These are phyloP conservation scores for Cystobasidium pallidum DNA, from an alignment of 1,284 basidiomycete genomes.

Conservation along the genomic window DNA sequence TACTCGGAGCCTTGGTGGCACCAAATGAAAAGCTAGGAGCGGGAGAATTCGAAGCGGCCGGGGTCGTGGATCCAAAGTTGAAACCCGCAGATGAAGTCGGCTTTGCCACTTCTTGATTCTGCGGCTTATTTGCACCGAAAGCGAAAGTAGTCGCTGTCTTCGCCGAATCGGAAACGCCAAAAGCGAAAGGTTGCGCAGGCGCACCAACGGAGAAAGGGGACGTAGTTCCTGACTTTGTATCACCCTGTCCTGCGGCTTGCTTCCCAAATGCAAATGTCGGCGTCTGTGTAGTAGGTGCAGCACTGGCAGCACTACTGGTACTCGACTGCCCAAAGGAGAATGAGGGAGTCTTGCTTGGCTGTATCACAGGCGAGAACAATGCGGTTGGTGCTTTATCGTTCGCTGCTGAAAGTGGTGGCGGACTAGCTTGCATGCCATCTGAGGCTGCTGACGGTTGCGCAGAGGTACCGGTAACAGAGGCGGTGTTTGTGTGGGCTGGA, in stretches of 20 bases:
- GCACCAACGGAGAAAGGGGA: slow-evolving; percentile 9
- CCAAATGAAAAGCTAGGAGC: slow-evolving; percentile 24
- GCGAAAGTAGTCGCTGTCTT: slow-evolving; percentile 7
- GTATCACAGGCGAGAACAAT: slow-evolving; percentile 25
- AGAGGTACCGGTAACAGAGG: background rate
- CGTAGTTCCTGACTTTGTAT: slow-evolving; percentile 9
- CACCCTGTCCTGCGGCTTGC: background rate
- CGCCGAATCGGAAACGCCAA: background rate
- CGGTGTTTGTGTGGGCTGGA: background rate
- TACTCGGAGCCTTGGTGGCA: background rate
- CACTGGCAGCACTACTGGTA: background rate
- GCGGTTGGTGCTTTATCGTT: background rate
- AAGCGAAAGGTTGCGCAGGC: background rate
- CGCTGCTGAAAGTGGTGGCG: slow-evolving; percentile 1
- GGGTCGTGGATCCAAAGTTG: slow-evolving; percentile 3
- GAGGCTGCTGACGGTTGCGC: background rate
- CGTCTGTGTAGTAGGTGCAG: background rate
- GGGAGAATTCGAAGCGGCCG: slow-evolving; percentile 1
- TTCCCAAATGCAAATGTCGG: slow-evolving; percentile 25
- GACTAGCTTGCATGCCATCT: slow-evolving; percentile 17
- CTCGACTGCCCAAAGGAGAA: slow-evolving; percentile 21
- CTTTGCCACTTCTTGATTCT: slow-evolving; percentile 1
- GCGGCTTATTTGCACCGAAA: slow-evolving; percentile 1
- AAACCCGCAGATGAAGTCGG: slow-evolving; percentile 6
- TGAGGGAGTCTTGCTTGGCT: background rate